phyloP scores from a whole-genome alignment of 208 protist species.

The Trypanosoma rangeli region DNA sequence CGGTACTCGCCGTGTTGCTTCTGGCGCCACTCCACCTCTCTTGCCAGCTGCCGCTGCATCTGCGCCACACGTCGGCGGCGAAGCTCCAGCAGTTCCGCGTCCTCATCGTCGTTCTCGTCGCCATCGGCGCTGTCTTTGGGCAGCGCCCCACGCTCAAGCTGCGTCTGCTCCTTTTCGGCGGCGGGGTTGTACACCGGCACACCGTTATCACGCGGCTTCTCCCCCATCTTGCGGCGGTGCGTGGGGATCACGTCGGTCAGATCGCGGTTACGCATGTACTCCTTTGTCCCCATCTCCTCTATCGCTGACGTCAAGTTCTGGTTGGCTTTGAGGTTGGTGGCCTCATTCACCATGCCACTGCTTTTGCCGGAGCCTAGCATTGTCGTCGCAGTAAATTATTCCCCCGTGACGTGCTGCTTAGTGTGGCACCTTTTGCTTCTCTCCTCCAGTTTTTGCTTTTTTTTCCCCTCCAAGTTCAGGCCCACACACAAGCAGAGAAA shows the following conservation, averaged over 20 bases:
- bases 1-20: constrained; percentile 93
- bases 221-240: constrained; percentile 51
- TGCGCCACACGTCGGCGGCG: constrained; percentile 63
- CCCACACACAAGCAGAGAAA: too few relatives aligned
- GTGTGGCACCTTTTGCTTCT: neutral
- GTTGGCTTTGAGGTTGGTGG: constrained; percentile 88
- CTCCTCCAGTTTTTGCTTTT: neutral
- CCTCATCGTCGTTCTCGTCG: constrained; percentile 51
- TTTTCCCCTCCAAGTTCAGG: constrained; percentile 3
- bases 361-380: constrained; percentile 90
- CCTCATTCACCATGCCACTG: constrained; percentile 87
- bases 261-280: constrained; percentile 71
- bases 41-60: constrained; percentile 54
- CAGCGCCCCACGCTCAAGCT: constrained; percentile 15
- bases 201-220: constrained; percentile 35
- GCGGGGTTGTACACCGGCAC: constrained; percentile 73
- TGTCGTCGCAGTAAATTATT: constrained; percentile 8
- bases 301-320: constrained; percentile 84
- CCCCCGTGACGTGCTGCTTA: neutral
- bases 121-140: constrained; percentile 11
- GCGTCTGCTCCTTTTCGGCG: constrained; percentile 46
- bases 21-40: constrained; percentile 77
- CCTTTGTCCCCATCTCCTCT: constrained; percentile 74
- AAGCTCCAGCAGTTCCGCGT: constrained; percentile 74
- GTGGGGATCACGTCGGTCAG: constrained; percentile 80